A percentile compares a stretch with the other conserved stretches of the same genome.
phyloP scores from a whole-genome alignment of 2,329 filamentous ascomycete species.

The Salinomyces thailandicus region DNA sequence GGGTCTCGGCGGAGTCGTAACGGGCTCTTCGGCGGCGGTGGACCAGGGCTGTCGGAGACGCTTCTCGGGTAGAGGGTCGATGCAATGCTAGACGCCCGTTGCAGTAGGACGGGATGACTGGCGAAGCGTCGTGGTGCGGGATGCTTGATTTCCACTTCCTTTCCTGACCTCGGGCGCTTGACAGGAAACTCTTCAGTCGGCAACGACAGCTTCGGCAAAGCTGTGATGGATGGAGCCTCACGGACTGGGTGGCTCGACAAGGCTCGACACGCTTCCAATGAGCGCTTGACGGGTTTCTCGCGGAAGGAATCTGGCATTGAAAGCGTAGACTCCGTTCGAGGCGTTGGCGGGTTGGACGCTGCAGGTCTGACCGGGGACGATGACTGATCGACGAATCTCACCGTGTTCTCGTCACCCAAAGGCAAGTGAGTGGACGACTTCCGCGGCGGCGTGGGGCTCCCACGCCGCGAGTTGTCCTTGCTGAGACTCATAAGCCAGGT shows the following conservation, averaged over 20 bases:
- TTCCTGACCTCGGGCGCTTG: conserved; percentile 16
- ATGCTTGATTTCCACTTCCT: conserved; percentile 22
- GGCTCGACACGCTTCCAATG: conserved; percentile 14
- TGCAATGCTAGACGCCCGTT: conserved; percentile 24
- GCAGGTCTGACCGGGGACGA: conserved; percentile 18
- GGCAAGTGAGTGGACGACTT: conserved; percentile 6
- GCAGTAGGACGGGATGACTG: conserved; percentile 21
- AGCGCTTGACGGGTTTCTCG: conserved; percentile 16
- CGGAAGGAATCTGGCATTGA: conserved; percentile 20
- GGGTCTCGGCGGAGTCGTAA: conserved; percentile 19
- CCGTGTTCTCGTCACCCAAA: conserved; percentile 4
- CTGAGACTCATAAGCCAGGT: conserved; percentile 19
- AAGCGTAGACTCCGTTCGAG: conserved; percentile 17
- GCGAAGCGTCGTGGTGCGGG: conserved; percentile 20
- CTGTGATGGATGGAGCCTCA: not conserved
- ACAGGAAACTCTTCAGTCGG: conserved; percentile 22
- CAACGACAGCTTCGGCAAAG: conserved; percentile 14
- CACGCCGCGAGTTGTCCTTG: conserved; percentile 11
- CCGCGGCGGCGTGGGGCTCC: conserved; percentile 6
- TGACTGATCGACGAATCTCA: conserved; percentile 1
- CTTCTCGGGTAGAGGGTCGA: conserved; percentile 18
- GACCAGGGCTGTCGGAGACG: conserved; percentile 24
- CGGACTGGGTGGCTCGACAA: conserved; percentile 15
- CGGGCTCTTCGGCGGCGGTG: conserved; percentile 26
- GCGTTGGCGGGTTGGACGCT: conserved; percentile 23